Conservation (phyloP, 2,329 filamentous ascomycete species). For the Thielaviopsis musarum region DNA sequence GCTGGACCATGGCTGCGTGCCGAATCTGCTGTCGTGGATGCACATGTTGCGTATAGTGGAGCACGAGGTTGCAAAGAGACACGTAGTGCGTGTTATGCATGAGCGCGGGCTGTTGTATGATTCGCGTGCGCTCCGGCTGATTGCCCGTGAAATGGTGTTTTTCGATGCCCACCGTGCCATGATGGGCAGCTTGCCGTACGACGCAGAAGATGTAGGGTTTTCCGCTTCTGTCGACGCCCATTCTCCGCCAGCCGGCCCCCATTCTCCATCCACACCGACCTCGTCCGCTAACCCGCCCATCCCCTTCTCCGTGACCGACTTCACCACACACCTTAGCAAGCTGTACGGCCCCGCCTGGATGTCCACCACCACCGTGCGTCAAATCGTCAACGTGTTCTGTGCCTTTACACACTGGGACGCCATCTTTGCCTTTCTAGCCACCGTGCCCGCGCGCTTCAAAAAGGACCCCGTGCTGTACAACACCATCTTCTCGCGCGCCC, state of each 20-base stretch:
- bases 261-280: not conserved
- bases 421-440: not conserved
- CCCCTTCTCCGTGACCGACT: slow-evolving; percentile 13
- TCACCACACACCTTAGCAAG: slow-evolving; percentile 24
- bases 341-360: slow-evolving; percentile 33
- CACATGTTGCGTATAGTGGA: slow-evolving; percentile 36
- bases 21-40: slow-evolving; percentile 31
- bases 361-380: slow-evolving; percentile 20
- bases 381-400: slow-evolving; percentile 26
- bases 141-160: slow-evolving; percentile 27
- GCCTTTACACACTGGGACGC: slow-evolving; percentile 19
- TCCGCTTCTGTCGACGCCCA: not conserved
- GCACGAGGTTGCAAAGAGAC: slow-evolving; percentile 35
- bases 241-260: too few relatives aligned
- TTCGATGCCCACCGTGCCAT: slow-evolving; percentile 27
- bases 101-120: slow-evolving; percentile 26
- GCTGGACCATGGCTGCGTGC: slow-evolving; percentile 22
- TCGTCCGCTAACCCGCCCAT: not conserved
- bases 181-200: slow-evolving; percentile 15
- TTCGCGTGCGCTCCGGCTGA: slow-evolving; percentile 19
- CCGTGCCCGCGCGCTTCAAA: not conserved
- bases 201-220: not conserved
- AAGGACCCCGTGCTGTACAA: slow-evolving; percentile 6
- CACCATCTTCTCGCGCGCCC: slow-evolving; percentile 8
- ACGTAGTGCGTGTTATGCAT: slow-evolving; percentile 31